Conservation (phyloP, 2,329 filamentous ascomycete genomes). For the Dactylonectria estremocensis region DNA sequence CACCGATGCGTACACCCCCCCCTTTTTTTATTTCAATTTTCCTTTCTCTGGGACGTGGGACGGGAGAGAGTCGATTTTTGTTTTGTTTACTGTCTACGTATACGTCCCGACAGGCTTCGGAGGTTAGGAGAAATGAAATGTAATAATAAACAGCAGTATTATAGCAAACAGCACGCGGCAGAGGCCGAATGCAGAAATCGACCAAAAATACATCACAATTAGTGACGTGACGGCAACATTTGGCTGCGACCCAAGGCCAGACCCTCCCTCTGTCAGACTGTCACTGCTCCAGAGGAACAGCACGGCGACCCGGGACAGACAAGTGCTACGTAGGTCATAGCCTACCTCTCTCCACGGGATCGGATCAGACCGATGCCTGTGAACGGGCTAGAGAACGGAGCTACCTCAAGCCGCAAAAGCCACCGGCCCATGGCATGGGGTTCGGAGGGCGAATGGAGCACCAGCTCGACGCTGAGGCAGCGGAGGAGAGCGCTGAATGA, state of each 20-base stretch:
- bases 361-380: constrained; percentile 22
- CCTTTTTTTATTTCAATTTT: background rate
- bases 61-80: background rate
- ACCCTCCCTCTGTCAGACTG: background rate
- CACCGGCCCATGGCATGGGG: constrained; percentile 27
- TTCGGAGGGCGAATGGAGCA: constrained; percentile 18
- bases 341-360: too few species aligned
- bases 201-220: background rate
- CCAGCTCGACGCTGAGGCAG: background rate
- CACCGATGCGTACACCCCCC: constrained; percentile 16
- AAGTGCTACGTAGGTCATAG: too few species aligned
- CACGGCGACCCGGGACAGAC: background rate
- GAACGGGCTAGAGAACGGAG: constrained; percentile 10
- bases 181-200: constrained; percentile 18
- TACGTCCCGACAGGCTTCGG: constrained; percentile 22
- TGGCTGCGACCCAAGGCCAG: background rate
- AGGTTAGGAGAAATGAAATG: constrained; percentile 26
- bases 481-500: constrained; percentile 3
- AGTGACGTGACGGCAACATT: constrained; percentile 2
- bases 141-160: constrained; percentile 20
- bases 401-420: constrained; percentile 10
- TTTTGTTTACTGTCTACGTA: constrained; percentile 4
- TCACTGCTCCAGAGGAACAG: background rate
- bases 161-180: constrained; percentile 15
- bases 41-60: background rate